Evolutionary conservation across 257 asterid species (phyloP).

Genomic region (Solanum gandarillasii): DNA sequence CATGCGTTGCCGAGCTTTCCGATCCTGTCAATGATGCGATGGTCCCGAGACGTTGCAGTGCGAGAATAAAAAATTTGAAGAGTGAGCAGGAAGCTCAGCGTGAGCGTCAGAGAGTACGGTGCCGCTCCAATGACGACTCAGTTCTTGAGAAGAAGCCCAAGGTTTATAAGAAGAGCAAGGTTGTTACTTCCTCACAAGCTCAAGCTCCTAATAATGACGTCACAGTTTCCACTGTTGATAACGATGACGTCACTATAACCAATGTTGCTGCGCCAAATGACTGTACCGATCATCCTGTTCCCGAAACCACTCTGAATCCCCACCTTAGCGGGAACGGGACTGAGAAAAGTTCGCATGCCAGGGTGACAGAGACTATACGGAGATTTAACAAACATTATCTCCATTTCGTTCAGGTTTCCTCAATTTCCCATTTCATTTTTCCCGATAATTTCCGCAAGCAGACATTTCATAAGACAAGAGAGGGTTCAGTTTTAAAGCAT

Average conservation of each 20-base stretch:
- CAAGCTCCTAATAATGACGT: not conserved
- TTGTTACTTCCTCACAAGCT: not conserved
- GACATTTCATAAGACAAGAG: not conserved
- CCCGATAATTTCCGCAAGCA: not conserved
- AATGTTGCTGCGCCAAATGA: not conserved
- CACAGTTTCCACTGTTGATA: not conserved
- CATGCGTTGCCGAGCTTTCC: not conserved
- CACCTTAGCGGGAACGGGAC: not conserved
- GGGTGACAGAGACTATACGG: constrained; percentile 52
- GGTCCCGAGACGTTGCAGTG: constrained; percentile 8
- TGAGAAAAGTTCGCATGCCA: constrained; percentile 16
- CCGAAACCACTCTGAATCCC: not conserved
- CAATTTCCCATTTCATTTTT: not conserved
- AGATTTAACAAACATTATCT: constrained; percentile 51
- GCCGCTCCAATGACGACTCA: not conserved
- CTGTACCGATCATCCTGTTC: not conserved
- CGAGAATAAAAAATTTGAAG: constrained; percentile 4
- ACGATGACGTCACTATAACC: not conserved
- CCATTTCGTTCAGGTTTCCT: constrained; percentile 53
- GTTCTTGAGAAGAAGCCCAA: not conserved
- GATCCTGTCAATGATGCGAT: not conserved
- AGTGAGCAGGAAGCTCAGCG: not conserved
- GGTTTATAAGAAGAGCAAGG: not conserved
- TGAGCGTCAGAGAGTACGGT: not conserved
- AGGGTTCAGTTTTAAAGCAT: not conserved